Conservation (phyloP, 768 basidiomycete genomes). For the Pisolithus sp. region DNA sequence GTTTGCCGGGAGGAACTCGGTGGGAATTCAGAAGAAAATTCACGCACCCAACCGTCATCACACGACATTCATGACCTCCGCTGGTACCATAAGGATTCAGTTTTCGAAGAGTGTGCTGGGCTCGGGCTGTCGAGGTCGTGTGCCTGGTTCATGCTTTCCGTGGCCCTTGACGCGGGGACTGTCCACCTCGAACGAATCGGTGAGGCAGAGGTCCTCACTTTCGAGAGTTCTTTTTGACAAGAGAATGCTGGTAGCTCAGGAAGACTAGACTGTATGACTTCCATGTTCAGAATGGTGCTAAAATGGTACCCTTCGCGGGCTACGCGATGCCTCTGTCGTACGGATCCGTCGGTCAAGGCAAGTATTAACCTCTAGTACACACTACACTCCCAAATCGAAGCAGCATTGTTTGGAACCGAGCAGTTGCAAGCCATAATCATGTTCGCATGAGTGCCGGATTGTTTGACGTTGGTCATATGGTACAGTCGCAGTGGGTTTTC, state of each 20-base stretch:
- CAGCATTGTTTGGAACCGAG: neutral
- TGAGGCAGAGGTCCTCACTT: conserved; percentile 1
- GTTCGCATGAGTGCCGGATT: conserved; percentile 77
- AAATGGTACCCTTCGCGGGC: conserved; percentile 96
- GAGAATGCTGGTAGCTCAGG: conserved; percentile 30
- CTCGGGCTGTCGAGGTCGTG: too few relatives aligned
- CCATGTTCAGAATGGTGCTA: conserved; percentile 74
- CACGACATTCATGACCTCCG: too few relatives aligned
- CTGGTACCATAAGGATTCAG: too few relatives aligned
- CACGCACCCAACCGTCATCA: too few relatives aligned
- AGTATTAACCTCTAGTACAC: conserved; percentile 13
- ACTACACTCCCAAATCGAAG: neutral
- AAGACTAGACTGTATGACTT: conserved; percentile 86
- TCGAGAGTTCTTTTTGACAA: neutral
- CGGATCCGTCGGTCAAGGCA: conserved; percentile 74
- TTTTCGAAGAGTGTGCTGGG: too few relatives aligned
- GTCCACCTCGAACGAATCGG: conserved; percentile 16
- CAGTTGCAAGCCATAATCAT: conserved; percentile 88
- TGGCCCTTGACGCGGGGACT: conserved; percentile 7
- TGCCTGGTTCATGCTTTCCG: neutral
- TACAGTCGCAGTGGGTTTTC: neutral
- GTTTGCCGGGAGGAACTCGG: too few relatives aligned
- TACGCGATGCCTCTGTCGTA: conserved; percentile 92
- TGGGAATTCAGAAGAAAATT: too few relatives aligned
- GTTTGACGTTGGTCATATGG: conserved; percentile 87